phyloP scores from a whole-genome alignment of 1,284 basidiomycete species.

The Fistulina hepatica region DNA sequence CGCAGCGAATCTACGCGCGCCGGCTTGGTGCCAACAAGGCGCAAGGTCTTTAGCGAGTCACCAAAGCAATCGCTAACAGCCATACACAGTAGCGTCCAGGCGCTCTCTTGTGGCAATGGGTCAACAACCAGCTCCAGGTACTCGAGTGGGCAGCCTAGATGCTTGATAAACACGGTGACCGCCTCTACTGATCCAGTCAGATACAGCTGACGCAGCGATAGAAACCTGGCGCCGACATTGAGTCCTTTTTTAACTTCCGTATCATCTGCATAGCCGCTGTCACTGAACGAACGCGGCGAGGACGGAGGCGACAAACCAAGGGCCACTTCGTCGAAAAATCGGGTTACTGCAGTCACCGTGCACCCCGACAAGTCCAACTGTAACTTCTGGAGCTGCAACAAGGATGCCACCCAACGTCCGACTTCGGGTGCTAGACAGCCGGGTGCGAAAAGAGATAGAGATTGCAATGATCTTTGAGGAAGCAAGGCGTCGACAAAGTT shows the following conservation, averaged over 20 bases:
- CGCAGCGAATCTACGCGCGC: slow-evolving; percentile 59
- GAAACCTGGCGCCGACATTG: slow-evolving; percentile 45
- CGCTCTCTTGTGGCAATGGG: slow-evolving; percentile 57
- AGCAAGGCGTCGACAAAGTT: slow-evolving; percentile 53
- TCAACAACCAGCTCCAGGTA: slow-evolving; percentile 64
- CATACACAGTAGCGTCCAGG: slow-evolving; percentile 59
- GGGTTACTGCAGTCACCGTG: slow-evolving; percentile 54
- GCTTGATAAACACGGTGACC: slow-evolving; percentile 57
- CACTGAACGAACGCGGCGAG: slow-evolving; percentile 46
- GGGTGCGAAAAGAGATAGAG: slow-evolving; percentile 53
- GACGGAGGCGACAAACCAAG: slow-evolving; percentile 56
- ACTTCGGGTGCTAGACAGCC: slow-evolving; percentile 54
- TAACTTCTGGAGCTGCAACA: slow-evolving; percentile 48
- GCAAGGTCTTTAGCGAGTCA: slow-evolving; percentile 44
- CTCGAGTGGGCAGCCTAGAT: slow-evolving; percentile 47
- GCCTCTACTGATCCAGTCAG: slow-evolving; percentile 58
- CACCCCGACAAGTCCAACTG: slow-evolving; percentile 62
- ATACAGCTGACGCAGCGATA: slow-evolving; percentile 44
- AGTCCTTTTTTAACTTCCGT: slow-evolving; percentile 57
- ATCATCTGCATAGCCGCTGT: slow-evolving; percentile 65
- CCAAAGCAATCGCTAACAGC: slow-evolving; percentile 53
- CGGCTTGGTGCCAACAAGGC: slow-evolving; percentile 47
- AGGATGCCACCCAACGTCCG: slow-evolving; percentile 56
- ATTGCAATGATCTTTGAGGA: slow-evolving; percentile 48
- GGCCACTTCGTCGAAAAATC: slow-evolving; percentile 62